Percentiles rank a stretch among this genome's conserved stretches.
phyloP scores from a whole-genome alignment of 805 yeast genomes.

The Blastobotrys robertii region DNA sequence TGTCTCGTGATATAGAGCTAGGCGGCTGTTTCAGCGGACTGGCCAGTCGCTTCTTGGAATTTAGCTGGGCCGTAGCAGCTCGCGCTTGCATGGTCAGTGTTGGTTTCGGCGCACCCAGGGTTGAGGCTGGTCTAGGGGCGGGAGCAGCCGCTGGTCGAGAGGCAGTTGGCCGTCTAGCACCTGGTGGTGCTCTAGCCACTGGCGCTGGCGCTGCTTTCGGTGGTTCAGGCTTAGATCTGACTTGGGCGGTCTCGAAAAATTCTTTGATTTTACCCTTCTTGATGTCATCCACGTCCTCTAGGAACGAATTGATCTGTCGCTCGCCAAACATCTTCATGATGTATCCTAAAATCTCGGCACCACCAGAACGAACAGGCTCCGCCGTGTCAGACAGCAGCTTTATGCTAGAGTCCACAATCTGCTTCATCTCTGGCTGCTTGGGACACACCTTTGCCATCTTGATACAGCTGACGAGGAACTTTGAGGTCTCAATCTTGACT shows the following conservation, averaged over 20 bases:
- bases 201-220: conserved; percentile 23
- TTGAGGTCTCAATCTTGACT: conserved; percentile 60
- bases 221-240: conserved; percentile 36
- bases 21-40: conserved; percentile 3
- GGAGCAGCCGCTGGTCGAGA: conserved; percentile 11
- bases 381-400: conserved; percentile 74
- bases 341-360: conserved; percentile 71
- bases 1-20: background rate
- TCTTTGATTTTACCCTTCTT: conserved; percentile 61
- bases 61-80: conserved; percentile 7
- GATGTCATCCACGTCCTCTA: conserved; percentile 69
- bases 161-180: conserved; percentile 7
- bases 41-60: conserved; percentile 3
- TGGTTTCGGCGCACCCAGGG: conserved; percentile 7
- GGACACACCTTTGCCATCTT: conserved; percentile 42
- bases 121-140: conserved; percentile 4
- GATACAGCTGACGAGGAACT: conserved; percentile 55
- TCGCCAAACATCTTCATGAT: conserved; percentile 77
- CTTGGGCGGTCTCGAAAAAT: conserved; percentile 45
- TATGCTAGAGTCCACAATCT: conserved; percentile 43
- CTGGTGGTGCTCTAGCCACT: conserved; percentile 12
- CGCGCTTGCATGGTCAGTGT: conserved; percentile 6
- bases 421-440: conserved; percentile 41
- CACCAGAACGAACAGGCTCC: conserved; percentile 71
- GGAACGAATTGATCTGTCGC: conserved; percentile 45